Percentiles rank a stretch among this genome's conserved stretches.
Evolutionary conservation across 2,329 filamentous ascomycete genomes (phyloP).

Genomic region (Lachnum nothofagi): DNA sequence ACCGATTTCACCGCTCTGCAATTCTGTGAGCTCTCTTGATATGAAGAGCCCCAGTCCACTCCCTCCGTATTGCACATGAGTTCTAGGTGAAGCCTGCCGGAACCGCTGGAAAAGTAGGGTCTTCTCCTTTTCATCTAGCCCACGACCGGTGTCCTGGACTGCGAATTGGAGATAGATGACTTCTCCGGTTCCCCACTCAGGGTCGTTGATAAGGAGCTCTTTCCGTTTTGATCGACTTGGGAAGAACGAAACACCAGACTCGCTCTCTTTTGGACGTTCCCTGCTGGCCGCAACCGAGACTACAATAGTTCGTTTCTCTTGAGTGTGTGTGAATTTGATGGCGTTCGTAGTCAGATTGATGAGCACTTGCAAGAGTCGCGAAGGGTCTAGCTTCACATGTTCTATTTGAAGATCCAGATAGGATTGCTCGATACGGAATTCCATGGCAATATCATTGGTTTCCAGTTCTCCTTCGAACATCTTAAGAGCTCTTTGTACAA

Average conservation of each 20-base stretch:
- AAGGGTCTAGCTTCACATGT: constrained; percentile 72
- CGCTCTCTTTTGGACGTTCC: constrained; percentile 45
- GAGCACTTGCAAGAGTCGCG: constrained; percentile 70
- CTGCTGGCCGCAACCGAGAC: constrained; percentile 34
- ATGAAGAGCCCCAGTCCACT: constrained; percentile 77
- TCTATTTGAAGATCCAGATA: constrained; percentile 61
- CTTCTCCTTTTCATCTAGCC: constrained; percentile 65
- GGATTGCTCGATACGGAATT: constrained; percentile 63
- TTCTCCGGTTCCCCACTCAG: constrained; percentile 63
- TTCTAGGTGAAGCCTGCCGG: constrained; percentile 73
- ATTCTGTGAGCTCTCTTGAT: constrained; percentile 68
- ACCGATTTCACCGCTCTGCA: constrained; percentile 77
- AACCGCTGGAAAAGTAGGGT: constrained; percentile 73
- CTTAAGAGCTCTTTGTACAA: constrained; percentile 65
- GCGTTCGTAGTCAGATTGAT: constrained; percentile 80
- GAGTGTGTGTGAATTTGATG: constrained; percentile 72
- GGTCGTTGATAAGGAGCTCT: constrained; percentile 24
- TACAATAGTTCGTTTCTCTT: constrained; percentile 49
- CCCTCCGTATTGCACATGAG: constrained; percentile 75
- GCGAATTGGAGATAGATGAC: constrained; percentile 67
- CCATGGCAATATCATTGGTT: constrained; percentile 66
- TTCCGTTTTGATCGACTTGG: constrained; percentile 31
- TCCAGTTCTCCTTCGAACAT: constrained; percentile 75
- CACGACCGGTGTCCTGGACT: constrained; percentile 72
- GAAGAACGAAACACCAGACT: constrained; percentile 32